These are phyloP conservation scores for Tricholoma hemisulphureum DNA, from an alignment of 768 basidiomycete species.

Conservation along the genomic window DNA sequence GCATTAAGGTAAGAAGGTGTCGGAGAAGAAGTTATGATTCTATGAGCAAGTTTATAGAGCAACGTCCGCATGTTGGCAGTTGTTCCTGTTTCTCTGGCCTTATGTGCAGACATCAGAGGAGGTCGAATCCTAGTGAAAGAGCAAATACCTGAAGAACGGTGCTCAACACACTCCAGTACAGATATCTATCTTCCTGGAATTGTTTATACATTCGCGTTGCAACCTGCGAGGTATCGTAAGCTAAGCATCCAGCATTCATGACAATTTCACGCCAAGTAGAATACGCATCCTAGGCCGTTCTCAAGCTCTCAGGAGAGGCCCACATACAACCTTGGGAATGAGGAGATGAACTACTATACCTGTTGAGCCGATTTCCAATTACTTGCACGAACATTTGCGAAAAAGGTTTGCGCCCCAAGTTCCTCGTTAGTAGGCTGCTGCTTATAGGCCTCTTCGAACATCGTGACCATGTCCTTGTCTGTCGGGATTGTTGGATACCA, in stretches of 20 bases:
- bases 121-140: background rate
- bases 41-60: conserved; percentile 74
- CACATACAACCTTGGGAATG: background rate
- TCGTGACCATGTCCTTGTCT: conserved; percentile 77
- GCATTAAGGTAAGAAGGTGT: conserved; percentile 62
- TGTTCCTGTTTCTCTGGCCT: conserved; percentile 73
- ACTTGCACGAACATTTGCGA: conserved; percentile 74
- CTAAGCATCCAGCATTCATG: background rate
- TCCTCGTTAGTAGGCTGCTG: conserved; percentile 81
- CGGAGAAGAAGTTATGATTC: conserved; percentile 63
- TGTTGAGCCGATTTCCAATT: conserved; percentile 89
- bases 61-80: conserved; percentile 60
- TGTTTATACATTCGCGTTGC: conserved; percentile 81
- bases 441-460: conserved; percentile 87
- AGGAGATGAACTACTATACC: conserved; percentile 36
- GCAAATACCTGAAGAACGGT: conserved; percentile 69
- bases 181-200: conserved; percentile 76
- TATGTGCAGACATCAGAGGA: conserved; percentile 1
- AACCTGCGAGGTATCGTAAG: conserved; percentile 42
- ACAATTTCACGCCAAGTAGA: background rate
- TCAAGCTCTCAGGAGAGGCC: background rate
- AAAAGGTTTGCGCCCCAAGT: conserved; percentile 79
- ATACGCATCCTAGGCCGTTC: background rate
- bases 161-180: conserved; percentile 83
- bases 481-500: conserved; percentile 5